Base-by-base conservation (phyloP, 78 protist species). In the Emiliania huxleyi region DNA sequence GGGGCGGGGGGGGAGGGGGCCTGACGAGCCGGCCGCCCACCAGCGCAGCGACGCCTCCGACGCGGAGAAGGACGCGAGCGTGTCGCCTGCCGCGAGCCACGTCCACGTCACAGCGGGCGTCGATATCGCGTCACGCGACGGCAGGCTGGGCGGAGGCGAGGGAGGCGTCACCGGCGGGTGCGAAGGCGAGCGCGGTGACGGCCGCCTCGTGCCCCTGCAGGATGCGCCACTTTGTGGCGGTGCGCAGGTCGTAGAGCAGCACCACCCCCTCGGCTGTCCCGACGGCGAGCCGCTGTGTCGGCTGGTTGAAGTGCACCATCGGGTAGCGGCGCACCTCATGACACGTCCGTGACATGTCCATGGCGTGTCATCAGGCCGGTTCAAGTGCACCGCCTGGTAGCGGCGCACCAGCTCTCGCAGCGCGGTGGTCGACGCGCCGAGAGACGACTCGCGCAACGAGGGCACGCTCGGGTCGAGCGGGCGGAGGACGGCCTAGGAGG, bases 401-500 rank as follows among this genome's bases (percentile, higher is more conserved):
- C n/a, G n/a, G n/a, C n/a, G n/a, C 19, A 97, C 98, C 93, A 96
- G 92, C 48, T 92, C 87, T 83, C 94, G 96, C 44, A 97, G 71
- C 11, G 96, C 96, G 33, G 93, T 56, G 1, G 97, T 97, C 35
- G 93, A 85, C 25, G 94, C 96, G 29, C 75, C 81, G 43, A 95
- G 91, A 71, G 96, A 97, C 22, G 91, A 77, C 49, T 97, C 97
- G 33, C 97, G 88, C 81, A 96, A 26, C 18, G 77, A 45, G 12
- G 96, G 96, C 26, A 95, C 90, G 33, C 96, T 93, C 22, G 98
- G 98, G 55, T 97, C 98, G 38, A 97, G 84, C 29, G 92, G 79
- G 35, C 90, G 81, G 18, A 97, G 62, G 29, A n/a, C n/a, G n/a
- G n/a, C n/a, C n/a, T n/a, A n/a, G n/a, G n/a, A n/a, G n/a, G n/a